Evolutionary conservation across 2,329 filamentous ascomycete species (phyloP).

Genomic region (Lecanicillium sp.): DNA sequence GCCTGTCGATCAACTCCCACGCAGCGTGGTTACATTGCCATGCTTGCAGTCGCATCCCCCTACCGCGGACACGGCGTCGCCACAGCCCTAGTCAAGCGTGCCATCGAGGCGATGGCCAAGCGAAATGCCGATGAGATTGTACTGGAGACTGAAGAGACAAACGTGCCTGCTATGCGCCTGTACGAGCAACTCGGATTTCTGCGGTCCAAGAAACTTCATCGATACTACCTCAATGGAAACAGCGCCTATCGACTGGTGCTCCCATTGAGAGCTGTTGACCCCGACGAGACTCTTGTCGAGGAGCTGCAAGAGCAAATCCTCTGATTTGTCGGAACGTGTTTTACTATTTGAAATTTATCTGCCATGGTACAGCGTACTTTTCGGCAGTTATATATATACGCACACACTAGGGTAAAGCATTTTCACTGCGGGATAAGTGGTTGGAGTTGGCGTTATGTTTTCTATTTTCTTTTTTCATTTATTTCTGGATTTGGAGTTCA

Average conservation of each 20-base stretch:
- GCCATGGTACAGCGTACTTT: constrained; percentile 1
- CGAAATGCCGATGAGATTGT: constrained; percentile 88
- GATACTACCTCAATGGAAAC: constrained; percentile 95
- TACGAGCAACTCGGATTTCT: constrained; percentile 93
- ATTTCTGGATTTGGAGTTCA: background rate
- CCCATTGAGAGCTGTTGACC: constrained; percentile 57
- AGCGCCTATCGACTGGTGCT: constrained; percentile 86
- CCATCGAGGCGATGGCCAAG: constrained; percentile 84
- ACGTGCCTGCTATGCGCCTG: constrained; percentile 80
- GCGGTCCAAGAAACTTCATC: constrained; percentile 83
- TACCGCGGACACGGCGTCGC: constrained; percentile 83
- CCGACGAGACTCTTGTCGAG: constrained; percentile 32
- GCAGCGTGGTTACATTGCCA: constrained; percentile 91
- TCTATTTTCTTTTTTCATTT: background rate
- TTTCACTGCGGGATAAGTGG: background rate
- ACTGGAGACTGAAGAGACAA: constrained; percentile 92
- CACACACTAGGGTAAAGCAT: constrained; percentile 5
- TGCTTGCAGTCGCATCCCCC: constrained; percentile 83
- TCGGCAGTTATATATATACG: no score
- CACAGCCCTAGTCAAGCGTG: constrained; percentile 79
- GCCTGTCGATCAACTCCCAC: constrained; percentile 68
- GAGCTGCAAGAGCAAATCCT: constrained; percentile 26
- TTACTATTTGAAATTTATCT: background rate
- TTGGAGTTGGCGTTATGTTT: constrained; percentile 6
- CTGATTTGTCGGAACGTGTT: background rate